Conservation (phyloP, 768 basidiomycete species). For the Boletus tylopilopsis region DNA sequence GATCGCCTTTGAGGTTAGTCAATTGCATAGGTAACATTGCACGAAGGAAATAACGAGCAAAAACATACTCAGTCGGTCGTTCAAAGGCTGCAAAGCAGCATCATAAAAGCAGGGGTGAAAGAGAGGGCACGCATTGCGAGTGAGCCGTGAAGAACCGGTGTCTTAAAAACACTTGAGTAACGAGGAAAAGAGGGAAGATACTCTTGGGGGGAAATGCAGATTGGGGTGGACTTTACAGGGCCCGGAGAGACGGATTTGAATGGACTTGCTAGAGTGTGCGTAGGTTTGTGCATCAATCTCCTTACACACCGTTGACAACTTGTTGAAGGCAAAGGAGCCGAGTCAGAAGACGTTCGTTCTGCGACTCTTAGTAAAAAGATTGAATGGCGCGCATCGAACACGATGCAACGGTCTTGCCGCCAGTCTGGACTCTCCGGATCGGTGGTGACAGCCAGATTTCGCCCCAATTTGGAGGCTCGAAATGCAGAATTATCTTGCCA, state of each 20-base stretch:
- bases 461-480: no score
- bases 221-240: slow-evolving; percentile 15
- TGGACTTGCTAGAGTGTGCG: slow-evolving; percentile 2
- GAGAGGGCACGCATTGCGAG: slow-evolving; percentile 15
- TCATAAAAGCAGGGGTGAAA: slow-evolving; percentile 13
- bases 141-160: slow-evolving; percentile 11
- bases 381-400: background rate
- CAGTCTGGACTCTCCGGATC: no score
- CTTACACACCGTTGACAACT: background rate
- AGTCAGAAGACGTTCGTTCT: slow-evolving; percentile 4
- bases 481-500: no score
- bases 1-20: slow-evolving; percentile 1
- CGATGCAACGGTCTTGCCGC: background rate
- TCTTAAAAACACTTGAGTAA: slow-evolving; percentile 6
- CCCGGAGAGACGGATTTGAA: slow-evolving; percentile 12
- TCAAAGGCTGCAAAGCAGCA: slow-evolving; percentile 8
- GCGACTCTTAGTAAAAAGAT: background rate
- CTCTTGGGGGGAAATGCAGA: background rate
- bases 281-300: background rate
- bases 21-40: background rate
- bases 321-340: background rate
- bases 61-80: slow-evolving; percentile 6
- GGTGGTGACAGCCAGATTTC: no score
- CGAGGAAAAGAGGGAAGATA: background rate
- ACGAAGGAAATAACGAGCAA: background rate